Evolutionary conservation across 2,329 filamentous ascomycete species (phyloP).

Genomic region (Lojkania enalia): DNA sequence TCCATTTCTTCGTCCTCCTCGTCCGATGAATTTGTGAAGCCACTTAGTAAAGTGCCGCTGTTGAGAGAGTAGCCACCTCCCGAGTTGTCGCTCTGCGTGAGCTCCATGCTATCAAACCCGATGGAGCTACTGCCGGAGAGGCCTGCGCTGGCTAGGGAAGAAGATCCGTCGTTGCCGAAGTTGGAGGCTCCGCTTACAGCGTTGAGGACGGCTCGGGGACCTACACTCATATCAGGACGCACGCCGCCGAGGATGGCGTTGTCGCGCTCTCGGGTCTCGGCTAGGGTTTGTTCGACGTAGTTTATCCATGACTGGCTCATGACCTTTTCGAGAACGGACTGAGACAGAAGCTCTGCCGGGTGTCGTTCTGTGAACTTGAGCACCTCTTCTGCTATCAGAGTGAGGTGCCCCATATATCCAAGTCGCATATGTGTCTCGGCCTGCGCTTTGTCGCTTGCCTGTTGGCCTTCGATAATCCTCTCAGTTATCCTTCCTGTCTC

Average conservation of each 20-base stretch:
- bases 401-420: constrained; percentile 98
- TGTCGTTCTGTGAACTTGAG: constrained; percentile 97
- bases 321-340: constrained; percentile 82
- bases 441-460: constrained; percentile 83
- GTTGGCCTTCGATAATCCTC: constrained; percentile 89
- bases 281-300: constrained; percentile 90
- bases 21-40: constrained; percentile 92
- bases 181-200: constrained; percentile 60
- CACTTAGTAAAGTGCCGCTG: constrained; percentile 76
- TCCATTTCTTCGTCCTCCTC: constrained; percentile 96
- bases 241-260: constrained; percentile 98
- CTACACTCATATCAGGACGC: constrained; percentile 84
- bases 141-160: constrained; percentile 77
- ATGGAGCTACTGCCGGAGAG: constrained; percentile 66
- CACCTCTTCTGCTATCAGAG: constrained; percentile 95
- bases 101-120: constrained; percentile 65
- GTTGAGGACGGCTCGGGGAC: constrained; percentile 70
- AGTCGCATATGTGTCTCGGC: constrained; percentile 82
- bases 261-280: constrained; percentile 91
- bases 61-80: constrained; percentile 75
- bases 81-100: constrained; percentile 63
- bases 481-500: constrained; percentile 87
- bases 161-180: constrained; percentile 54
- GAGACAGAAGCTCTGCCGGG: constrained; percentile 82
- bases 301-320: constrained; percentile 89